phyloP scores from a whole-genome alignment of 2,329 filamentous ascomycete species.

The Pyrenophora tritici-repentis region DNA sequence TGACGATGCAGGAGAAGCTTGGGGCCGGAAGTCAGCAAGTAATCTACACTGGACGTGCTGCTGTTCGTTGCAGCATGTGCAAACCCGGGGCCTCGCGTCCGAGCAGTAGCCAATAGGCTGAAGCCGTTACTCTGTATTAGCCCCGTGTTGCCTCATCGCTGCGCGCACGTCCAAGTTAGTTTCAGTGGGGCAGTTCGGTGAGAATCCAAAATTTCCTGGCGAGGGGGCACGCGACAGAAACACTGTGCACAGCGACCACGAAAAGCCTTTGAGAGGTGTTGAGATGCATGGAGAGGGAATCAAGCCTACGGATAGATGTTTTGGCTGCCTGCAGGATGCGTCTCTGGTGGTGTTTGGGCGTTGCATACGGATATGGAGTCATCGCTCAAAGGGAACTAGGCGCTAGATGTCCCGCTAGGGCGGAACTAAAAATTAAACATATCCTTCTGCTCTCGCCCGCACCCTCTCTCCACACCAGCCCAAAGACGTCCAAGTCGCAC shows the following conservation, averaged over 20 bases:
- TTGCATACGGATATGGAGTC: constrained; percentile 23
- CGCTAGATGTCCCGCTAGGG: constrained; percentile 29
- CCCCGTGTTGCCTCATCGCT: constrained; percentile 39
- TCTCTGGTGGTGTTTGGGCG: constrained; percentile 15
- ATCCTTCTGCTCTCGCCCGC: constrained; percentile 31
- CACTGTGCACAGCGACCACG: constrained; percentile 1
- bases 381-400: constrained; percentile 24
- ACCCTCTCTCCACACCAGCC: constrained; percentile 39
- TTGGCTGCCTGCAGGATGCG: constrained; percentile 16
- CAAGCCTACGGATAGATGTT: not conserved
- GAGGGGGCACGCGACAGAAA: constrained; percentile 32
- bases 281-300: not conserved
- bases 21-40: constrained; percentile 15
- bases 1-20: constrained; percentile 17
- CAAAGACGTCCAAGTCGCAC: constrained; percentile 50
- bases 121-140: constrained; percentile 25
- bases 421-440: constrained; percentile 31
- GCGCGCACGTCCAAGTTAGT: constrained; percentile 33
- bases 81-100: constrained; percentile 30
- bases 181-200: constrained; percentile 38
- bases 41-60: constrained; percentile 31
- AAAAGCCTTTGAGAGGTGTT: constrained; percentile 4
- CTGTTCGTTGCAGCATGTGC: constrained; percentile 30
- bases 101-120: constrained; percentile 33
- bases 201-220: constrained; percentile 21